Conservation (phyloP, 2,329 filamentous ascomycete genomes). For the Leptodontidium sp. region DNA sequence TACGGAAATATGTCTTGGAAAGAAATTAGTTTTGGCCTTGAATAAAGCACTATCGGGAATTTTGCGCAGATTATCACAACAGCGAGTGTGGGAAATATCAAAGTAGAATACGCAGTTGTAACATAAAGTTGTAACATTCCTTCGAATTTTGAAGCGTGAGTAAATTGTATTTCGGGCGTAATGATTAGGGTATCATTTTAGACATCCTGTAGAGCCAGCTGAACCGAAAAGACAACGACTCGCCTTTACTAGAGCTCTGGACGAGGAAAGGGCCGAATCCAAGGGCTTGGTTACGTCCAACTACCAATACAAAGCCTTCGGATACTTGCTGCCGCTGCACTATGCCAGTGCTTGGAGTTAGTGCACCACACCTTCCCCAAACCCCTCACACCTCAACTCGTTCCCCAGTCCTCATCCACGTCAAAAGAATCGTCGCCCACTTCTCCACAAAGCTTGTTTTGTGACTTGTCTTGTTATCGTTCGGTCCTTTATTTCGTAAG, state of each 20-base stretch:
- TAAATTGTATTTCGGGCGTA: background rate
- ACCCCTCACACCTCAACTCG: background rate
- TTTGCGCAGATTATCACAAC: too few species aligned
- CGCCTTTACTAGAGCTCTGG: background rate
- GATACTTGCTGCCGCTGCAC: slow-evolving; percentile 15
- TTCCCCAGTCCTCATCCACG: slow-evolving; percentile 13
- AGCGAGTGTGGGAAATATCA: too few species aligned
- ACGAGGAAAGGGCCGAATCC: slow-evolving; percentile 19
- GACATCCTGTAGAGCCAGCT: background rate
- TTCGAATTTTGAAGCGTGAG: background rate
- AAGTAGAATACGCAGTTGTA: too few species aligned
- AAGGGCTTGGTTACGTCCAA: slow-evolving; percentile 2
- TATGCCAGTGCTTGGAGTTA: background rate
- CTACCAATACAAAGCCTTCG: slow-evolving; percentile 11
- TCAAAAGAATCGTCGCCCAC: background rate
- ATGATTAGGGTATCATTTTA: background rate
- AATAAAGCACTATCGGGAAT: too few species aligned
- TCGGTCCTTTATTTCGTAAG: background rate
- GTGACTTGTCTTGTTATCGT: background rate
- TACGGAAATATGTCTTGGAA: too few species aligned
- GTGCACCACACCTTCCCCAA: background rate
- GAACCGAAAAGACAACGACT: background rate
- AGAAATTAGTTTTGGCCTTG: too few species aligned
- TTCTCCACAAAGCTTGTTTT: slow-evolving; percentile 19
- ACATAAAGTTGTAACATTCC: too few species aligned